Base-by-base conservation (phyloP, 192 early-diverging fungal species). In the Mortierella claussenii region DNA sequence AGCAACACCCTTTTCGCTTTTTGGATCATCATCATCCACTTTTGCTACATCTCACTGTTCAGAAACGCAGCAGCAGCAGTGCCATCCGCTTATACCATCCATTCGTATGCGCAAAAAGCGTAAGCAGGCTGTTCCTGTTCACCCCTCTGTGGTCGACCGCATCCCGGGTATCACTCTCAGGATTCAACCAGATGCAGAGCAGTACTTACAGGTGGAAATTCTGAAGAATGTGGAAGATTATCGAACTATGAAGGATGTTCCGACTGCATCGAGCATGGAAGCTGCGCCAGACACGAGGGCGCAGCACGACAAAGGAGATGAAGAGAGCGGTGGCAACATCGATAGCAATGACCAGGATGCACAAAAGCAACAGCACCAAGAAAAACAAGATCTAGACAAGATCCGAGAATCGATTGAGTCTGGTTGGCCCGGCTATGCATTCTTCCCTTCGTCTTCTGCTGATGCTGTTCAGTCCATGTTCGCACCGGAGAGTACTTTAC, bases 81-180 rank as follows among this genome's bases (percentile, higher is more conserved):
- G 18, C 42, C 24, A 34, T 21, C n/a, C n/a, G n/a, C n/a, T n/a
- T n/a, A n/a, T n/a, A n/a, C n/a, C n/a, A n/a, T n/a, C n/a, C n/a
- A n/a, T n/a, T n/a, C 34, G 63, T 11, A 27, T 51, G 18, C 63
- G 62, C 37, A 75, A 65, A n/a, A 76, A 76, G 44, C 57, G 73
- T 17, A 76, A 76, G 47, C 73, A 76, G 59, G 64, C 58, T 10
- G 67, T 76, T 13, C 73, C 73, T 26, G 59, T 76, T 27, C 63
- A 60, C 26, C 49, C 64, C 21, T 66, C 73, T 17, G 45, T 76
- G 12, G 52, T 76, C 44, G 42, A 66, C n/a, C 64, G 73, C 9
- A 76, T 65, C 50, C 73, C 73, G 26, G 73, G 73, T 8, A 76
- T 76, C 47, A 76, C 73, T 6, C 58, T 76, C 30, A 60, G 59